phyloP scores from a whole-genome alignment of 1,139 yeast species.

The Hyphopichia burtonii region DNA sequence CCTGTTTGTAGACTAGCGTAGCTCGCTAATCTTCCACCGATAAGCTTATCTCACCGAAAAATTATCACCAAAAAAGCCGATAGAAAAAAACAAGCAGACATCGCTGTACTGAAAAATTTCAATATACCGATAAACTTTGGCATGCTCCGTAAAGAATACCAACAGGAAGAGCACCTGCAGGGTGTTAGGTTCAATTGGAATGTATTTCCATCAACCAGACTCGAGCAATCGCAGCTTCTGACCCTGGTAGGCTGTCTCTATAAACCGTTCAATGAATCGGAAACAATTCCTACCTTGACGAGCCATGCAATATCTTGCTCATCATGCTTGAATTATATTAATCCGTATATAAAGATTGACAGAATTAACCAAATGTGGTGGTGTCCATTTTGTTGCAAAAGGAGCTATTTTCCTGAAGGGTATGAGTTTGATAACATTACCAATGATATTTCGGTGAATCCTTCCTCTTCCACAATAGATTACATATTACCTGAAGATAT shows the following conservation, averaged over 20 bases:
- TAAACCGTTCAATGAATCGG: slow-evolving; percentile 23
- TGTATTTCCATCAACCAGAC: slow-evolving; percentile 43
- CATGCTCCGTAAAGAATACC: background rate
- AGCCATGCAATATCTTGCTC: slow-evolving; percentile 21
- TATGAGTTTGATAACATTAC: slow-evolving; percentile 13
- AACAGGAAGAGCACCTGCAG: background rate
- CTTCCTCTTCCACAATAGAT: slow-evolving; percentile 23
- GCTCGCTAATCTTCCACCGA: background rate
- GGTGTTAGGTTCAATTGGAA: slow-evolving; percentile 57
- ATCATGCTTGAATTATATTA: slow-evolving; percentile 28
- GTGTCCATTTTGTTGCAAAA: slow-evolving; percentile 38
- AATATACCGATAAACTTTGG: background rate
- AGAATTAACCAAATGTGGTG: slow-evolving; percentile 35
- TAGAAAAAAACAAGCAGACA: background rate
- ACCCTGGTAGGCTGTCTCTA: slow-evolving; percentile 41
- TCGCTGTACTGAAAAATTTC: background rate
- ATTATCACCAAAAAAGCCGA: background rate
- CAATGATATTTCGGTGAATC: slow-evolving; percentile 30
- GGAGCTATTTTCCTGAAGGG: slow-evolving; percentile 20
- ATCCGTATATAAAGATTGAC: slow-evolving; percentile 31
- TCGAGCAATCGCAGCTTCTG: slow-evolving; percentile 32
- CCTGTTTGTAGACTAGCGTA: no score
- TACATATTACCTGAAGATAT: slow-evolving; percentile 27
- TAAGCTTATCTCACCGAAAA: slow-evolving; percentile 1
- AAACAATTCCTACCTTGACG: slow-evolving; percentile 4